Evolutionary conservation across 2,329 filamentous ascomycete genomes (phyloP).

Genomic region (Talaromyces rugulosus): DNA sequence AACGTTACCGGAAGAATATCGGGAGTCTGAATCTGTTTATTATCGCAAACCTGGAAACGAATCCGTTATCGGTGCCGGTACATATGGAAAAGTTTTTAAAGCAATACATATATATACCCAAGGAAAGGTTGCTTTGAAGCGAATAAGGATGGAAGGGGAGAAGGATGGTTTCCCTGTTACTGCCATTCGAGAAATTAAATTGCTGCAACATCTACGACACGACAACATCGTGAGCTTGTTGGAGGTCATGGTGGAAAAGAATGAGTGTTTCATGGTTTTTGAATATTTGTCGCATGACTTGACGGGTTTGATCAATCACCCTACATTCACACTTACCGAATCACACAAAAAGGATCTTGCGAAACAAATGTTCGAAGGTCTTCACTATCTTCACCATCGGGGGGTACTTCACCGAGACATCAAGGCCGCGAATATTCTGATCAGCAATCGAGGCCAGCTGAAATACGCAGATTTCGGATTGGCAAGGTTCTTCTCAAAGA

Average conservation of each 20-base stretch:
- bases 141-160: conserved; percentile 99
- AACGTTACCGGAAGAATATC: conserved; percentile 66
- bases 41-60: conserved; percentile 96
- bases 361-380: conserved; percentile 85
- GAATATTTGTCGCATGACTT: conserved; percentile 96
- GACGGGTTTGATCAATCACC: conserved; percentile 91
- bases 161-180: conserved; percentile 99
- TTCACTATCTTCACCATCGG: conserved; percentile 87
- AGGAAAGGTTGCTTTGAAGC: conserved; percentile 82
- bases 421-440: conserved; percentile 95
- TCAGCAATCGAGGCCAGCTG: conserved; percentile 81
- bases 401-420: conserved; percentile 97
- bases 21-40: conserved; percentile 81
- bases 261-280: conserved; percentile 99
- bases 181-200: conserved; percentile 91
- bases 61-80: conserved; percentile 91
- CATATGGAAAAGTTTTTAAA: conserved; percentile 95
- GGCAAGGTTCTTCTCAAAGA: conserved; percentile 92
- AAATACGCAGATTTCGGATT: conserved; percentile 96
- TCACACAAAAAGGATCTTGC: conserved; percentile 91
- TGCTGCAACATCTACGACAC: conserved; percentile 89
- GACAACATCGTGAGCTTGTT: conserved; percentile 81
- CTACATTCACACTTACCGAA: conserved; percentile 77
- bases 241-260: conserved; percentile 98
- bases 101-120: conserved; percentile 75